Evolutionary conservation across 2,329 filamentous ascomycete genomes (phyloP), one percentile per base, ranked within the genome.

Genomic region (Ophiostoma montium): DNA sequence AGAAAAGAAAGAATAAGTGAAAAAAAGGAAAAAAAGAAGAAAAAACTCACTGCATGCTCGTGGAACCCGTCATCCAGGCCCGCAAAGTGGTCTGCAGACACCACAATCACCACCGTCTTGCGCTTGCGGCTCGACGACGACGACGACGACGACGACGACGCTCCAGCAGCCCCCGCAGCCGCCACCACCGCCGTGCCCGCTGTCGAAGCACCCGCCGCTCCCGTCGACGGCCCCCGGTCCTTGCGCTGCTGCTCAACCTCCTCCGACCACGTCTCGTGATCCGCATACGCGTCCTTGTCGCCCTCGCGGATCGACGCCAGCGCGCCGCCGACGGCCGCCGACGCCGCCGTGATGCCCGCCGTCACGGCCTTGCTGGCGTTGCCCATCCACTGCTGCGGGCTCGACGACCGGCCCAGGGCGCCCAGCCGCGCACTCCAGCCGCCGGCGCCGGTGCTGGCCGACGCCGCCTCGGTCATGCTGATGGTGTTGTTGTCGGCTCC

Each of bases 231-330:
- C 10, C 27, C 18, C 6, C 51, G 49, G 9, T 48, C 68, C 57
- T 69, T 69, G 48, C 83, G 78, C 45, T 83, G 75, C 57, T 86
- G 82, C 19, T n/a, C n/a, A n/a, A 83, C 86, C 67, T 95, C 89
- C 63, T 95, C 88, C 13, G 84, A 88, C 90, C 90, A 95, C 47
- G 86, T 80, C 62, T 86, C 84, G 65, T 92, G 86, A 63, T 95
- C 90, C 55, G 80, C 81, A 62, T 84, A 92, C 47, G 83, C 83
- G 53, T 78, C 76, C 61, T 79, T 81, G 60, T 89, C 85, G 61
- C 94, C 88, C 62, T 95, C 86, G 49, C 84, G 76, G 56, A 94
- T 92, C 15, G 85, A 82, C 48, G 82, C 82, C 56, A 95, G 70
- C 23, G 87, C 88, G 53, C 83, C 87, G 38, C 87, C 87, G 53